These are phyloP conservation scores for Diaporthe sp. DNA, from an alignment of 2,329 filamentous ascomycete genomes.

Conservation along the genomic window DNA sequence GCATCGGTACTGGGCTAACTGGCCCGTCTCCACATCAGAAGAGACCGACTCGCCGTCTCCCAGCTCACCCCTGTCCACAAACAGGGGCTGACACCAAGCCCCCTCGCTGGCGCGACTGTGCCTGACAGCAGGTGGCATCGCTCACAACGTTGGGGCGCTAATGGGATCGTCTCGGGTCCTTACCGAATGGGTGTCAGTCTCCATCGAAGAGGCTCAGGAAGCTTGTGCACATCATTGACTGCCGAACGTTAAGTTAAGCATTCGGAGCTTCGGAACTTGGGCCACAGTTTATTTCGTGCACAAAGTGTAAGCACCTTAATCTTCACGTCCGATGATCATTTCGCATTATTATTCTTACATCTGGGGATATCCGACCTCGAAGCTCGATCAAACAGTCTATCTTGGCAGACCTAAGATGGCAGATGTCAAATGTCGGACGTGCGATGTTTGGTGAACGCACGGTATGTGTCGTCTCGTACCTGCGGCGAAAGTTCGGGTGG, in stretches of 20 bases:
- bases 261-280: background rate
- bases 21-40: background rate
- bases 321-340: background rate
- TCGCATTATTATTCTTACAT: background rate
- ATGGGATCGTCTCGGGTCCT: background rate
- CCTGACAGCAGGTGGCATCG: background rate
- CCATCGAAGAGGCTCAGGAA: conserved; percentile 8
- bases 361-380: background rate
- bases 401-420: conserved; percentile 23
- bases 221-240: conserved; percentile 27
- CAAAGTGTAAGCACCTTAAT: background rate
- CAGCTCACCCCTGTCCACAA: background rate
- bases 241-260: background rate
- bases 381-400: background rate
- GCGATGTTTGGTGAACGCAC: background rate
- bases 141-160: background rate
- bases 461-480: conserved; percentile 1
- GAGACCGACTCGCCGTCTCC: background rate
- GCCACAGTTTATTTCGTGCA: background rate
- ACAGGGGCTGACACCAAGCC: conserved; percentile 17
- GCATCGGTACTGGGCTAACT: background rate
- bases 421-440: conserved; percentile 5
- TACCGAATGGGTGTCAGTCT: background rate
- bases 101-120: background rate
- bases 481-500: conserved; percentile 13